These are phyloP conservation scores for Calonectria pseudoreteaudii DNA, from an alignment of 2,329 filamentous ascomycete genomes.

Conservation along the genomic window DNA sequence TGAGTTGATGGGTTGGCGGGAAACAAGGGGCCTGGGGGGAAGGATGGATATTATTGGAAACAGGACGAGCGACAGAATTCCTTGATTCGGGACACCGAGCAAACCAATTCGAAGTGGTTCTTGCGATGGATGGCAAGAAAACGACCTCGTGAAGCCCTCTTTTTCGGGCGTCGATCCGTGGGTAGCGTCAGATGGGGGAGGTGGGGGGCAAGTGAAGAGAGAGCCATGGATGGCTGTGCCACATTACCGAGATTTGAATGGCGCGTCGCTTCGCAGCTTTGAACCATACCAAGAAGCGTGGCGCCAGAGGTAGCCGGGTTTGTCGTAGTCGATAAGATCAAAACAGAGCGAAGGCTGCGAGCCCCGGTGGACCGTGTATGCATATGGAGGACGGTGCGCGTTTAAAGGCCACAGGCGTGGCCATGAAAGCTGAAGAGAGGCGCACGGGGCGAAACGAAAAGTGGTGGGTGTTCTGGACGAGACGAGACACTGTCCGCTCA, in stretches of 20 bases:
- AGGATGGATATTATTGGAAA: conserved; percentile 4
- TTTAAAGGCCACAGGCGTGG: background rate
- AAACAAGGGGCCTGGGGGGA: background rate
- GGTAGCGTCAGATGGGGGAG: conserved; percentile 14
- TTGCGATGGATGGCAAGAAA: background rate
- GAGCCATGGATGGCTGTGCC: conserved; percentile 11
- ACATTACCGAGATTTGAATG: conserved; percentile 32
- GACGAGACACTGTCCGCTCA: background rate
- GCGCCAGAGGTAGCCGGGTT: background rate
- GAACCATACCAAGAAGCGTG: conserved; percentile 13
- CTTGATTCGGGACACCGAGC: background rate
- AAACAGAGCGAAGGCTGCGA: background rate
- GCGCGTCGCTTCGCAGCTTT: conserved; percentile 18
- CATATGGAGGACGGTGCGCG: background rate
- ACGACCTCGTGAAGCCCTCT: background rate
- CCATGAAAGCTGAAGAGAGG: background rate
- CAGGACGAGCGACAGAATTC: background rate
- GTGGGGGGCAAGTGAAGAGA: background rate
- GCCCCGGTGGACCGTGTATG: background rate
- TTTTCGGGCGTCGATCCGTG: conserved; percentile 13
- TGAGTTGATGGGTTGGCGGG: conserved; percentile 10
- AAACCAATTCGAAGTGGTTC: background rate
- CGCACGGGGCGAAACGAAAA: background rate
- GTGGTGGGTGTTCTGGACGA: conserved; percentile 5
- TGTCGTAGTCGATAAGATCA: background rate